Evolutionary conservation across 371 early-diverging fungal genomes (phyloP), one percentile per base, ranked within the genome.

Genomic region (Lichtheimia hyalospora): DNA sequence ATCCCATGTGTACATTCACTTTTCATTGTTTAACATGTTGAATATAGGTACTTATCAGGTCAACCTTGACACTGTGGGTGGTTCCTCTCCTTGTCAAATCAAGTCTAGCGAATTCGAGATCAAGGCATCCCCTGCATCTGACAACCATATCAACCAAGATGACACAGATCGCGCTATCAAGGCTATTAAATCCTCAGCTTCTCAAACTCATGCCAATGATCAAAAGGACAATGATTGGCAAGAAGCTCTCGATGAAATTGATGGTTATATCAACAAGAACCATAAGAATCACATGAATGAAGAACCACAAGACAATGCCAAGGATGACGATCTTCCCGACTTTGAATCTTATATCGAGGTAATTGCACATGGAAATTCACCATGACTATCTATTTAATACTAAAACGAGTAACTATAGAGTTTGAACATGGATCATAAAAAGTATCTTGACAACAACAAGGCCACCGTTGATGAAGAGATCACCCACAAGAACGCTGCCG

Each of bases 401-500:
- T n/a, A n/a, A n/a, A n/a, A n/a, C n/a, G n/a, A n/a, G 39, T 4
- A 54, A n/a, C 23, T 1, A 13, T 25, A 57, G 57, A 21, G 49
- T 40, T 49, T 57, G 14, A 49, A 57, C 8, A 25, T 54, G 50
- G 68, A 74, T 41, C 68, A 68, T 49, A 41, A 50, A 20, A 48
- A 60, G n/a, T 70, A 71, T 15, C 62, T 74, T 41, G 43, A 68
- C 5, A 70, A 70, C 15, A 77, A 71, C 49, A 48, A 49, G 20
- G 57, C n/a, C 20, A 57, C 49, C 8, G 57, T 48, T 54, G 63
- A 53, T 10, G 66, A 67, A 52, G 58, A 27, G 6, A 71, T 73
- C 2, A 78, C 67, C 5, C 74, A 78, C 52, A 71, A 75, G 50
- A 73, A 75, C 28, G 28, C 48, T 2, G 49, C 15, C 3, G 49